Conservation (phyloP, 441 rosid genomes). For the Populus hybrid region DNA sequence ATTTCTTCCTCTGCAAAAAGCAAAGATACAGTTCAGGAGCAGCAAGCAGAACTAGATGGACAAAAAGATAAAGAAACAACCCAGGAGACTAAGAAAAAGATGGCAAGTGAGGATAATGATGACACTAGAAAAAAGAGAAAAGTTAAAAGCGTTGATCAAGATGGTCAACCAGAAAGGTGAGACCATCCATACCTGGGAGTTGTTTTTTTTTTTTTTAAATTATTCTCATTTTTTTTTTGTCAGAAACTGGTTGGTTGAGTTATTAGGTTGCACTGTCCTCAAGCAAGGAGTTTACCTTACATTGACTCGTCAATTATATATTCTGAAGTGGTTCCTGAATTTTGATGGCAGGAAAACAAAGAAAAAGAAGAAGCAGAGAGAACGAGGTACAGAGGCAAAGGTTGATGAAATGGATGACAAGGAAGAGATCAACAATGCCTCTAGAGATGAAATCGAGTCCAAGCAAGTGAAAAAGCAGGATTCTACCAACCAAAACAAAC, state of each 20-base stretch:
- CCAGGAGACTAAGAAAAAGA: conserved; percentile 31
- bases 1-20: conserved; percentile 34
- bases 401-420: conserved; percentile 22
- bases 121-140: conserved; percentile 55
- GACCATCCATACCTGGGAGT: neutral
- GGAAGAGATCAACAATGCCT: conserved; percentile 16
- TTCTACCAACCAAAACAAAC: conserved; percentile 22
- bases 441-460: conserved; percentile 27
- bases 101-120: conserved; percentile 26
- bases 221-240: neutral
- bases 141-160: conserved; percentile 48
- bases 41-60: conserved; percentile 27
- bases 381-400: conserved; percentile 28
- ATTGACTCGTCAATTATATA: neutral
- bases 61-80: conserved; percentile 17
- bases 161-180: conserved; percentile 59
- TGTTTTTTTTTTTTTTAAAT: neutral
- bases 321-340: conserved; percentile 21
- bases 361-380: conserved; percentile 62
- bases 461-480: conserved; percentile 36
- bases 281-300: neutral
- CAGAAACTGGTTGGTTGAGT: neutral
- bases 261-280: conserved; percentile 1
- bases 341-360: conserved; percentile 46
- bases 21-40: conserved; percentile 18